phyloP scores from a whole-genome alignment of 805 yeast genomes.

The Saccharomyces mikatae region DNA sequence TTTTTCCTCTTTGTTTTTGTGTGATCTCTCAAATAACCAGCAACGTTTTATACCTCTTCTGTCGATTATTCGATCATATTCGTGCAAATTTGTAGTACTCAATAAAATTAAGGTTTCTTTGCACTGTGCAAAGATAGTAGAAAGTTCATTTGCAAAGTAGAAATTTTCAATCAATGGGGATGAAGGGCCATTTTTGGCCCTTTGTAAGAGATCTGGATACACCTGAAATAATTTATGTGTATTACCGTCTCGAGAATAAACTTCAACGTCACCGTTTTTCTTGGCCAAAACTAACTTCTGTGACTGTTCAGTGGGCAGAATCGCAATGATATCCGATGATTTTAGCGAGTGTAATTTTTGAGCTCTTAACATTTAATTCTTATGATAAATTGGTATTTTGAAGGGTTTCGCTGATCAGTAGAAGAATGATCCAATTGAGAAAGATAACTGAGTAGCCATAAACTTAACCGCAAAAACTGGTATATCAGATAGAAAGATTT shows the following conservation, averaged over 20 bases:
- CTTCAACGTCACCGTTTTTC: constrained; percentile 23
- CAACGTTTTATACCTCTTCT: constrained; percentile 23
- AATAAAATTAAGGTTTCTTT: constrained; percentile 19
- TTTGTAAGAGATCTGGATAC: constrained; percentile 21
- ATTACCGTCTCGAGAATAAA: constrained; percentile 20
- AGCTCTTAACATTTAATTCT: constrained; percentile 17
- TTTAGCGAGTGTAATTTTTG: constrained; percentile 12
- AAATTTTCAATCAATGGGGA: constrained; percentile 11
- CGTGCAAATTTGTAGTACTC: constrained; percentile 25
- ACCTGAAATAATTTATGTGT: constrained; percentile 21
- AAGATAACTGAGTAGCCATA: neutral
- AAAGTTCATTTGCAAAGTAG: constrained; percentile 17
- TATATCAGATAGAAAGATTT: neutral
- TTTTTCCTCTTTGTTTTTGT: constrained; percentile 4
- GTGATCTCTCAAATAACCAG: constrained; percentile 18
- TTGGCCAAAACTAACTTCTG: constrained; percentile 23
- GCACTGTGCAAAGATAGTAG: constrained; percentile 25
- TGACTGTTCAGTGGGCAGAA: constrained; percentile 20
- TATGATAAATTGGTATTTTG: neutral
- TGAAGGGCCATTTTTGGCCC: constrained; percentile 13
- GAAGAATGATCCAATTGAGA: neutral
- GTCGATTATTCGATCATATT: constrained; percentile 28
- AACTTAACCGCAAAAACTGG: neutral
- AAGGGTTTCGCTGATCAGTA: neutral
- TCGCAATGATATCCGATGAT: constrained; percentile 18